Evolutionary conservation across 2,329 filamentous ascomycete species (phyloP).

Genomic region (Fusarium sp.): DNA sequence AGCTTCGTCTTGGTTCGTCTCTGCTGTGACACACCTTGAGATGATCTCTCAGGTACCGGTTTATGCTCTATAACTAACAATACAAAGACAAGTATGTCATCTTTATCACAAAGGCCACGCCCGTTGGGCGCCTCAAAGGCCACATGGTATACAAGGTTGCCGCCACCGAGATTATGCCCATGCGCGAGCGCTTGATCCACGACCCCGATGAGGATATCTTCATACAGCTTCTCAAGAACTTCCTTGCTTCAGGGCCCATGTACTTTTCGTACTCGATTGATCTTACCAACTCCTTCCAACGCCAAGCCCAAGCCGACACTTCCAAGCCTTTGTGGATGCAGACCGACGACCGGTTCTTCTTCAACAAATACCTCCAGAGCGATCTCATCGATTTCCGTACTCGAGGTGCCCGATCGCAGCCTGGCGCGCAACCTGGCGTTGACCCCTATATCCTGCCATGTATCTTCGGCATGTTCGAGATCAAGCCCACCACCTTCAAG

Average conservation of each 20-base stretch:
- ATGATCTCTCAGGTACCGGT: slow-evolving; percentile 13
- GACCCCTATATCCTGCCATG: slow-evolving; percentile 96
- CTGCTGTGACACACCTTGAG: slow-evolving; percentile 24
- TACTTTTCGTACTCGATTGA: slow-evolving; percentile 99
- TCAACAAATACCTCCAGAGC: slow-evolving; percentile 93
- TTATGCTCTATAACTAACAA: slow-evolving; percentile 37
- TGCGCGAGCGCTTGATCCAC: slow-evolving; percentile 90
- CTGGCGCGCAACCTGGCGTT: slow-evolving; percentile 76
- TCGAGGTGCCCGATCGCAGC: slow-evolving; percentile 69
- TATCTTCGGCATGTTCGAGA: slow-evolving; percentile 96
- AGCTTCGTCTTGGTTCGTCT: slow-evolving; percentile 84
- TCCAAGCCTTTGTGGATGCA: slow-evolving; percentile 86
- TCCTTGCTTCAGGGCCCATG: slow-evolving; percentile 87
- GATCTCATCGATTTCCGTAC: slow-evolving; percentile 91
- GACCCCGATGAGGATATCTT: slow-evolving; percentile 96
- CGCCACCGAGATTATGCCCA: slow-evolving; percentile 90
- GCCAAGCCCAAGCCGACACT: slow-evolving; percentile 81
- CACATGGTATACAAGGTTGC: slow-evolving; percentile 96
- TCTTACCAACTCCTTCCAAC: slow-evolving; percentile 95
- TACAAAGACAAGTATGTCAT: slow-evolving; percentile 89
- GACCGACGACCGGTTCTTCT: slow-evolving; percentile 98
- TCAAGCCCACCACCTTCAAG: slow-evolving; percentile 87
- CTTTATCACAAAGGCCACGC: slow-evolving; percentile 92
- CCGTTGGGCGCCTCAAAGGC: slow-evolving; percentile 90
- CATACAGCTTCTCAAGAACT: slow-evolving; percentile 80